Base-by-base conservation (phyloP, 169 alveolate genomes). In the Eimeria falciformis region DNA sequence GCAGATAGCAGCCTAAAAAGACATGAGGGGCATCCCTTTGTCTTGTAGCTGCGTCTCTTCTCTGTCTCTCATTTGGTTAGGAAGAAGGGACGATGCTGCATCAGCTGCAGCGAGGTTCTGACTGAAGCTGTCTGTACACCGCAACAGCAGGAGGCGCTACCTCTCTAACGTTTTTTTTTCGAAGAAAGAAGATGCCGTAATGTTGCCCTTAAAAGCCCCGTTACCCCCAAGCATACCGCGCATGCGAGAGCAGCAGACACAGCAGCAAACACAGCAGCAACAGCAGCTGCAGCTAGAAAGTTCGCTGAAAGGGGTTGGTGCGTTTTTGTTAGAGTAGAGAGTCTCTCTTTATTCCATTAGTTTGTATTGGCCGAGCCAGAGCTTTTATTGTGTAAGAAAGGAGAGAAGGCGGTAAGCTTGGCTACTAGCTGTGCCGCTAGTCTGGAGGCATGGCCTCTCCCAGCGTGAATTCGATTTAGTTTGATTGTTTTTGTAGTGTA, bases 231-330 rank as follows among this genome's bases (percentile, higher is more conserved):
- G 58, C 84, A 33, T 58, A 43, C 87, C 45, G 87, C 29, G 69
- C 69, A 77, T 33, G 69, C 47, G n/a, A 23, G 4, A 25, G 87
- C 37, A 68, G 79, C 37, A 68, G 84, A 73, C 9, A 58, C 84
- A 73, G 84, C 58, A 73, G 62, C 84, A 73, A 58, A 53, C 21
- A 43, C 56, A 77, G 71, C 71, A 47, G 87, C 71, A 21, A 23
- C 68, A 23, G 87, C 65, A 50, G 65, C 65, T 11, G 11, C n/a
- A 12, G 21, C 75, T 12, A 21, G 75, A 12, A 62, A 62, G 37
- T 62, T 62, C 75, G n/a, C n/a, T n/a, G n/a, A n/a, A n/a, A n/a
- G n/a, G n/a, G n/a, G n/a, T n/a, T n/a, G n/a, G n/a, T n/a, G n/a
- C n/a, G n/a, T n/a, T n/a, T n/a, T n/a, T n/a, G n/a, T n/a, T n/a